These are phyloP conservation scores for Alloteropsis angusta DNA, from an alignment of 202 grass and related monocot genomes.

Conservation along the genomic window DNA sequence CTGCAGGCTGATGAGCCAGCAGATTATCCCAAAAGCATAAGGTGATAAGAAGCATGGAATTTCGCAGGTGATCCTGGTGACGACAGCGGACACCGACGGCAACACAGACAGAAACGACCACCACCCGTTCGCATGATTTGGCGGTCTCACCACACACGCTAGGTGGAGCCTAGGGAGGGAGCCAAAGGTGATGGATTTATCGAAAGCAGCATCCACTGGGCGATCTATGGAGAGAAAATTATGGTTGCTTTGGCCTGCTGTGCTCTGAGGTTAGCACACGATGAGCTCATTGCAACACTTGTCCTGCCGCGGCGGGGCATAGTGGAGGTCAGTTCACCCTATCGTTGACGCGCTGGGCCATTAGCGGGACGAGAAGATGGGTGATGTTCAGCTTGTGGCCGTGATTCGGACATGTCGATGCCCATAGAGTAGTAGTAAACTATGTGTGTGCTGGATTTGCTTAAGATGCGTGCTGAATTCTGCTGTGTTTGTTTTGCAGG, in stretches of 20 bases:
- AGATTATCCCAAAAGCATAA: slow-evolving; percentile 8
- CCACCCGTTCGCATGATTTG: slow-evolving; percentile 1
- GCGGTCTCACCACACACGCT: background rate
- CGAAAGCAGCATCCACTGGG: slow-evolving; percentile 19
- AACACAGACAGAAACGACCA: background rate
- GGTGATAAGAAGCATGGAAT: slow-evolving; percentile 35
- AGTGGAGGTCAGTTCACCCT: slow-evolving; percentile 31
- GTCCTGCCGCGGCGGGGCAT: slow-evolving; percentile 6
- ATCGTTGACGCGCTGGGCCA: slow-evolving; percentile 11
- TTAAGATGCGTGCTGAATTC: background rate
- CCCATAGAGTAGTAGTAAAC: background rate
- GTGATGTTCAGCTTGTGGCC: slow-evolving; percentile 13
- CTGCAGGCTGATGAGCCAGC: background rate
- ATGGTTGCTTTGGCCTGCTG: slow-evolving; percentile 10
- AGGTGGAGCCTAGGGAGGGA: background rate
- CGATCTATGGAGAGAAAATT: slow-evolving; percentile 13
- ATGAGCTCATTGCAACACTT: slow-evolving; percentile 29
- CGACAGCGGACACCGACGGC: background rate
- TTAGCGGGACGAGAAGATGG: background rate
- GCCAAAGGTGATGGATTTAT: background rate
- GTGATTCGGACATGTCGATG: slow-evolving; percentile 12
- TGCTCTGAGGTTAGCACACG: slow-evolving; percentile 14
- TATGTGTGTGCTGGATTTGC: background rate
- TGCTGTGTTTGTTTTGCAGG: background rate
- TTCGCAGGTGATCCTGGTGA: slow-evolving; percentile 3